Base-by-base conservation (phyloP, 345 rosid genomes). In the Camelina hispida region DNA sequence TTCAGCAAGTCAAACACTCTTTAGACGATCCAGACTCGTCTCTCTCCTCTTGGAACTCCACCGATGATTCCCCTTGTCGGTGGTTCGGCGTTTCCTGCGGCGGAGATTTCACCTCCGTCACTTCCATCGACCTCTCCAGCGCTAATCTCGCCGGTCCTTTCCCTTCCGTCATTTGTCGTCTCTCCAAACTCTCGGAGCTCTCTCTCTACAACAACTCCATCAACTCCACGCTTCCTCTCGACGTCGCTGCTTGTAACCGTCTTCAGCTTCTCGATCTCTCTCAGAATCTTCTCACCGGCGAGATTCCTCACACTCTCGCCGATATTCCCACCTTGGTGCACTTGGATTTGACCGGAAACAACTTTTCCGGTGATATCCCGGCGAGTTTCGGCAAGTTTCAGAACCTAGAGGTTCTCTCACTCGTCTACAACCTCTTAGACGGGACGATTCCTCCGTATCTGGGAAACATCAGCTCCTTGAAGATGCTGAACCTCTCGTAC, bases 351-450 rank as follows among this genome's bases (percentile, higher is more conserved):
- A 81, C 97, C 4, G 96, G 85, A 0, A 93, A 96, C 76, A 96
- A 89, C 75, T 85, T 96, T 79, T 93, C 99, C 53, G 99, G 99
- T 4, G 85, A 86, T 8, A 84, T 96, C 62, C 98, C 99, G 10
- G 83, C 62, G 22, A 81, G 88, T 23, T 91, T 88, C 53, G 93
- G 86, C 1, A 62, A 66, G 28, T 96, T 96, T 58, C 84, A 78
- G 13, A 88, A 78, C 17, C 95, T 96, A 15, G 97, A 96, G 76
- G 98, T 91, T 3, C 73, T 96, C 32, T 88, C 99, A 60, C 83
- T 96, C 0, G 92, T 96, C 5, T 81, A 81, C 63, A 96, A 96
- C 69, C 89, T 96, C 35, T 59, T 96, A 1, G 89, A 91, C 35
- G 97, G 98, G 7, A 22, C 80, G 5, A 66, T 96, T 11, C 98